These are phyloP conservation scores for Mycosphaerelloides madeirae DNA, from an alignment of 2,329 filamentous ascomycete species.

Conservation along the genomic window DNA sequence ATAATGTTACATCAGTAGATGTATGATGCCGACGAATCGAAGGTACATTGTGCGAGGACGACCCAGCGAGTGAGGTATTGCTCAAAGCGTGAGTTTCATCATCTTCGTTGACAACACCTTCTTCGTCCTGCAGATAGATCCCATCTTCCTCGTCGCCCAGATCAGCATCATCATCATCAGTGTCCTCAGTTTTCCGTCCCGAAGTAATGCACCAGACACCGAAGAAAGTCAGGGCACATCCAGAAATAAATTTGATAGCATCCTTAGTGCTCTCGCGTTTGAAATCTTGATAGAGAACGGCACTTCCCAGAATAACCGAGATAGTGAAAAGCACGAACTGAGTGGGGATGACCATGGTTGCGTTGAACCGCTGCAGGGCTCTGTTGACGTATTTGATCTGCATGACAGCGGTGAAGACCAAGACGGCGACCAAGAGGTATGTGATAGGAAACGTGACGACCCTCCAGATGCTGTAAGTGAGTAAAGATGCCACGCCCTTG, in stretches of 20 bases:
- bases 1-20: background rate
- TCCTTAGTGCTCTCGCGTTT: constrained; percentile 71
- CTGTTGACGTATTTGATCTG: constrained; percentile 96
- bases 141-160: constrained; percentile 37
- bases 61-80: constrained; percentile 5
- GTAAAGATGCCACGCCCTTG: constrained; percentile 90
- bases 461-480: constrained; percentile 84
- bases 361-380: constrained; percentile 86
- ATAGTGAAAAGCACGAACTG: constrained; percentile 97
- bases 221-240: constrained; percentile 86
- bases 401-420: constrained; percentile 83
- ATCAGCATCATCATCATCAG: constrained; percentile 49
- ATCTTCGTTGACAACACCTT: constrained; percentile 27
- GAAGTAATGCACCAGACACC: constrained; percentile 97
- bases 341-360: constrained; percentile 94
- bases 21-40: constrained; percentile 15
- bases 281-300: constrained; percentile 90
- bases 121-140: constrained; percentile 40
- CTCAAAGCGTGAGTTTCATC: constrained; percentile 9
- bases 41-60: constrained; percentile 11
- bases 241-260: constrained; percentile 79
- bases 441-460: constrained; percentile 89
- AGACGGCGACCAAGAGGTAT: constrained; percentile 74
- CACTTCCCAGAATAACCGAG: constrained; percentile 90
- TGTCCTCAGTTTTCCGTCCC: constrained; percentile 60